Evolutionary conservation across 2,329 filamentous ascomycete species (phyloP), one percentile per base, ranked within the genome.

Genomic region (Talaromyces sp.): DNA sequence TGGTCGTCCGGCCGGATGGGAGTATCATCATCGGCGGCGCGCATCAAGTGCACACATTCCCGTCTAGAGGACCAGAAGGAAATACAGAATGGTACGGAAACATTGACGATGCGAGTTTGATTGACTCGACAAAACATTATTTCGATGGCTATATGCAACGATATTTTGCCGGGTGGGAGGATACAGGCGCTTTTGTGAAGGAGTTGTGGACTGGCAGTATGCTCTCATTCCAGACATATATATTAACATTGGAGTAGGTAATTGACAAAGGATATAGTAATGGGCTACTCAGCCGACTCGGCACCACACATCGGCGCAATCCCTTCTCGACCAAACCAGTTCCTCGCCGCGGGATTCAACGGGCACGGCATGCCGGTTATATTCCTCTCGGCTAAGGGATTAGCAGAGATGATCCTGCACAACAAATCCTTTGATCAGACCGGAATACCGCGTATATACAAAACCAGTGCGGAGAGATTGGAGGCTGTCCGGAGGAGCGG

Each of bases 331-430:
- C 63, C 70, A 11, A 78, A 80, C 0, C 66, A 88, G 19, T 88
- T 81, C 77, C 74, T 85, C 2, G 77, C 77, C 33, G 83, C 81
- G 3, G 80, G 83, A 2, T 88, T 88, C 63, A 85, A 87, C 66
- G 86, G 86, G 0, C 84, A 88, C 67, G 84, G 85, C 0, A 88
- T 88, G 85, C 84, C 85, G 1, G 70, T 84, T 17, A 84, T 83
- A 57, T 81, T 83, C 73, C 79, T 84, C 66, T 81, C 80, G 22
- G 83, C 84, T 0, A 80, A 81, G 63, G 85, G 80, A 1, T 64
- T 88, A 55, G 82, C 78, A 5, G 72, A 75, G n/a, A 84, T 86
- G 79, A 78, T 86, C 59, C 57, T 65, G 9, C 65, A 66, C 2
- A 63, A 63, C 25, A 64, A 63, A 22, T 53, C 59, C 3, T 70